Conservation (phyloP, 2,329 filamentous ascomycete species). For the Xylaria sp. region DNA sequence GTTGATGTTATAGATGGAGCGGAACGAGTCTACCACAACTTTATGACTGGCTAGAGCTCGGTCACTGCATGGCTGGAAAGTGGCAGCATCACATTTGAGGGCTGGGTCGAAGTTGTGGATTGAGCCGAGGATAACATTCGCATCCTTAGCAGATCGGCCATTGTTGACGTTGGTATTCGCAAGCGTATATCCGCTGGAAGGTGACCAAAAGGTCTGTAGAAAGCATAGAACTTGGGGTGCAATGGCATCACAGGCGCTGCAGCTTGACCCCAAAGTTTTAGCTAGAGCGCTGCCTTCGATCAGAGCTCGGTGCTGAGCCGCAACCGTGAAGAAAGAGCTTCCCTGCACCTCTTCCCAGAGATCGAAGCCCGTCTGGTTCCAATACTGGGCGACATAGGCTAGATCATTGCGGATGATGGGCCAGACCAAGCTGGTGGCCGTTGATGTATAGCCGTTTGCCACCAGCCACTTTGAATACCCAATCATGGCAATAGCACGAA, state of each 20-base stretch:
- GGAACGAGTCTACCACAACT: constrained; percentile 78
- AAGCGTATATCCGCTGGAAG: constrained; percentile 67
- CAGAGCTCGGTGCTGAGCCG: constrained; percentile 74
- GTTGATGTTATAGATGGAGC: constrained; percentile 75
- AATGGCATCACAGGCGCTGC: constrained; percentile 68
- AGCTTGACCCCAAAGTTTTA: constrained; percentile 67
- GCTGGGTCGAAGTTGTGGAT: constrained; percentile 76
- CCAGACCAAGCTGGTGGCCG: constrained; percentile 70
- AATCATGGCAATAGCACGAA: constrained; percentile 78
- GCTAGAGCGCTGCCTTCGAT: constrained; percentile 75
- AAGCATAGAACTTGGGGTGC: constrained; percentile 79
- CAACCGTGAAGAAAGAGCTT: constrained; percentile 81
- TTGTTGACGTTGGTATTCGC: constrained; percentile 74
- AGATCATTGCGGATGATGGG: constrained; percentile 81
- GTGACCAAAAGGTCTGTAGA: constrained; percentile 77
- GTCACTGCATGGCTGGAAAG: constrained; percentile 82
- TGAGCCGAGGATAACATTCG: constrained; percentile 73
- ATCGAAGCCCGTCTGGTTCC: constrained; percentile 74
- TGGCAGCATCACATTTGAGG: constrained; percentile 72
- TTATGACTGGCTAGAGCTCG: constrained; percentile 80
- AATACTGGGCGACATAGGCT: constrained; percentile 78
- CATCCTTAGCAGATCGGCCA: constrained; percentile 74
- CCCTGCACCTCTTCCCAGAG: constrained; percentile 85
- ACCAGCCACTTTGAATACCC: constrained; percentile 78
- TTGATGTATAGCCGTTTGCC: constrained; percentile 69